A percentile compares a stretch with the other conserved stretches of the same genome.
Conservation (phyloP, 2,329 filamentous ascomycete species). For the Aspergillus costaricaensis region DNA sequence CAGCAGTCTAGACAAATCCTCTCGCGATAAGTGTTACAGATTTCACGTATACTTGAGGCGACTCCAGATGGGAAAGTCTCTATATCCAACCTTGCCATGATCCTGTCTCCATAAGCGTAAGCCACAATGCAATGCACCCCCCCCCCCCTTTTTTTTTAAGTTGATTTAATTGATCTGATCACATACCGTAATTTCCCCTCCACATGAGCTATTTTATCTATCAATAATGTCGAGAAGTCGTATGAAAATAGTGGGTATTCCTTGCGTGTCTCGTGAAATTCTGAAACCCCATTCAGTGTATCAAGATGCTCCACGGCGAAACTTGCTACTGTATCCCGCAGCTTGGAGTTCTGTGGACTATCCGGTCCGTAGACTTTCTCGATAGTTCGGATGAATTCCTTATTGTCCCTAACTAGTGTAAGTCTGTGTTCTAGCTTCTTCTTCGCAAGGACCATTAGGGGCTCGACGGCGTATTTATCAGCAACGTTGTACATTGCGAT, state of each 20-base stretch:
- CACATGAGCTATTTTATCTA: not conserved
- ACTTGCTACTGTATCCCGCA: not conserved
- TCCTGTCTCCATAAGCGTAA: not conserved
- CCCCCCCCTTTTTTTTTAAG: no score
- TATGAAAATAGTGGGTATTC: not conserved
- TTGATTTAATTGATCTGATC: no score
- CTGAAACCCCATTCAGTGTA: not conserved
- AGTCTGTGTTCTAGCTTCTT: not conserved
- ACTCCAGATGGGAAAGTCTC: not conserved
- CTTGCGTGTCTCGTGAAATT: not conserved
- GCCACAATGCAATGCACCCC: not conserved
- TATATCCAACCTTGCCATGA: not conserved
- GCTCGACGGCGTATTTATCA: not conserved
- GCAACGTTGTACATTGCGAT: not conserved
- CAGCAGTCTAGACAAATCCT: no score
- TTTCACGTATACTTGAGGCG: not conserved
- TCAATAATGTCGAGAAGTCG: not conserved
- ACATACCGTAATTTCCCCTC: no score
- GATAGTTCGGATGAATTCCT: not conserved
- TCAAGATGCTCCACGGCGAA: not conserved
- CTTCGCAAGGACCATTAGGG: not conserved
- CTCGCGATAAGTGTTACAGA: not conserved
- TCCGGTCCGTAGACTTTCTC: not conserved
- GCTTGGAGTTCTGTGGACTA: not conserved
- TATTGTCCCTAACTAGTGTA: not conserved